A percentile compares a stretch with the other conserved stretches of the same genome.
phyloP scores from a whole-genome alignment of 768 basidiomycete genomes.

The Suillus plorans region DNA sequence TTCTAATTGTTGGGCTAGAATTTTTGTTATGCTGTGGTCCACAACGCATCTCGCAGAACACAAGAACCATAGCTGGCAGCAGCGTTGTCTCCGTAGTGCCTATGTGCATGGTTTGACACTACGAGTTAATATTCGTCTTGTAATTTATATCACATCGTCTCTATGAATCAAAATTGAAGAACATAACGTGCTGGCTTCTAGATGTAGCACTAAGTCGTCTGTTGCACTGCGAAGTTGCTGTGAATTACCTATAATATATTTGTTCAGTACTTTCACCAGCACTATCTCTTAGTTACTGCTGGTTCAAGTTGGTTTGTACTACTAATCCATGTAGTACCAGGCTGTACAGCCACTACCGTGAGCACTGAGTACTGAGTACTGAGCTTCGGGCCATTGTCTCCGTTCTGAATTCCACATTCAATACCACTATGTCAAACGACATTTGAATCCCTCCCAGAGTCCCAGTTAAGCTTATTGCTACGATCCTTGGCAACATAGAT shows the following conservation, averaged over 20 bases:
- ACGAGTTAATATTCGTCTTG: neutral
- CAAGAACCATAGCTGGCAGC: neutral
- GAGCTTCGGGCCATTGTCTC: no score
- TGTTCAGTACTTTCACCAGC: neutral
- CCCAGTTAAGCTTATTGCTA: conserved; percentile 73
- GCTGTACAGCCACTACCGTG: neutral
- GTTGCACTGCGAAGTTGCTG: neutral
- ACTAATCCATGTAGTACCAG: neutral
- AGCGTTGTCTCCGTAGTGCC: neutral
- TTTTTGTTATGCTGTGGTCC: neutral
- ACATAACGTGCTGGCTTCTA: neutral
- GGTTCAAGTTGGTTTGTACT: no score
- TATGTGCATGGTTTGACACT: neutral
- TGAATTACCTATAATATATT: neutral
- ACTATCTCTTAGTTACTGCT: neutral
- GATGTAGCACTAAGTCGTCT: neutral
- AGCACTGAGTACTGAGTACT: no score
- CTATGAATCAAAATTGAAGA: neutral
- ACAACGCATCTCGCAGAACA: neutral
- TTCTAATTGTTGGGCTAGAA: neutral
- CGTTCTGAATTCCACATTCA: neutral
- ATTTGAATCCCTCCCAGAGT: conserved; percentile 46
- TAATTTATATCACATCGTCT: neutral
- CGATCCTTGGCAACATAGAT: conserved; percentile 69
- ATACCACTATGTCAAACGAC: conserved; percentile 6